Base-by-base conservation (phyloP, 2,329 filamentous ascomycete species). In the Neopestalotiopsis clavispora region DNA sequence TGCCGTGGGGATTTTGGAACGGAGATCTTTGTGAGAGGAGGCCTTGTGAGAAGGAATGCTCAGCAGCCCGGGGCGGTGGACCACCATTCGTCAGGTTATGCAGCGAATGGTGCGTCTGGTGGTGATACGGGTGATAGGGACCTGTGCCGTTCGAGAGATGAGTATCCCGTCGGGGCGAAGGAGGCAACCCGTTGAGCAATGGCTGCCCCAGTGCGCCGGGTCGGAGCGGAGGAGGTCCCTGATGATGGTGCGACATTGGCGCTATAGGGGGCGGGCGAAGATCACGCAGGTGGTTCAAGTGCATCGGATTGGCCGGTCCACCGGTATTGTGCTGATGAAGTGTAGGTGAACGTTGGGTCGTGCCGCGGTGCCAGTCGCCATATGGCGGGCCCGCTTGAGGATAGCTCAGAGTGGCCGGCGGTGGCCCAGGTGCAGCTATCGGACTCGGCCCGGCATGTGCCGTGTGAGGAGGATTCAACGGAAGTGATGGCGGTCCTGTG, bases 281-380 rank as follows among this genome's bases (percentile, higher is more conserved):
- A 28, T 84, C 78, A 14, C 84, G 80, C 20, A 85, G 76, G 45
- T 79, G 72, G 65, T 76, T 78, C 64, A 75, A 75, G 58, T 76
- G 77, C 20, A 78, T 72, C 5, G 76, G 68, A 68, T 68, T 68
- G 23, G 72, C 77, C 60, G 74, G 72, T n/a, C 78, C 75, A 59
- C 75, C 85, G 45, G 86, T 85, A 73, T 88, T 90, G 60, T 87
- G 74, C 57, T 87, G 83, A 66, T 84, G 83, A 34, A 83, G 76
- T 45, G 83, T 79, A 3, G 86, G 82, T 49, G 83, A 82, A 69
- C 86, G 84, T 66, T 85, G 85, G 42, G 85, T 84, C 23, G 84
- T 79, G 14, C 83, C 82, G 23, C 85, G 84, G 67, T 85, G 83
- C 84, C 88, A 89, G 68, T 86, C 85, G 60, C 76, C 77, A 74